Evolutionary conservation across 106 monocot species (phyloP), one percentile per base, ranked within the genome.

Genomic region (Acorus gramineus): DNA sequence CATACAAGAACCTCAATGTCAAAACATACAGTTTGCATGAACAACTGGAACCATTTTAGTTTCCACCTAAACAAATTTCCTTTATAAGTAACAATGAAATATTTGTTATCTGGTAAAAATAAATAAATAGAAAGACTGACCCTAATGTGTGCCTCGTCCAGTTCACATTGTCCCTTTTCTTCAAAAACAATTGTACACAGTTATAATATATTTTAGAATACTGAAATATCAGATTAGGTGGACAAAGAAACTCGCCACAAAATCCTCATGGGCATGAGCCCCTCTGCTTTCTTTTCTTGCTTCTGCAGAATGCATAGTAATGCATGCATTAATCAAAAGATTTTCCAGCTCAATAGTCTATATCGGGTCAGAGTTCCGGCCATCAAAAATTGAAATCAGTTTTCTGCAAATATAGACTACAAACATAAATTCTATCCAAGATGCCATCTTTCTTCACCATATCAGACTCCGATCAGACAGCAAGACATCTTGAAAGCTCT

Each of bases 271-370:
- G 60, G 96, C 91, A 85, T 98, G 96, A 56, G 96, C 96, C 68
- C 96, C 96, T 88, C 96, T 82, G 62, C 96, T 98, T 68, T 98
- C 96, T 77, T 98, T 98, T 59, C 96, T 78, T 74, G 96, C 96
- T 59, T 98, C 96, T 52, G 96, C 96, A 58, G 96, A 98, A 50
- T 98, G 87, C 96, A 98, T 98, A 11, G 96, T 98, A 62, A 98
- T 81, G 51, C 72, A 77, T 46, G 91, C 96, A 88, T 98, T 98
- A 63, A 98, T 98, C 64, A 98, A 73, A 58, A 98, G 85, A 79
- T 98, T 98, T 78, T 98, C 96, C 46, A 92, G 71, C 63, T 98
- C 96, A 4, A 98, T 67, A 11, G 96, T 88, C 70, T 98, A 87
- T 47, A 91, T 87, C 62, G 91, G 77, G 63, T 98, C 96, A 66